Conservation (phyloP, 2,329 filamentous ascomycete species). For the Cladophialophora chaetospira region DNA sequence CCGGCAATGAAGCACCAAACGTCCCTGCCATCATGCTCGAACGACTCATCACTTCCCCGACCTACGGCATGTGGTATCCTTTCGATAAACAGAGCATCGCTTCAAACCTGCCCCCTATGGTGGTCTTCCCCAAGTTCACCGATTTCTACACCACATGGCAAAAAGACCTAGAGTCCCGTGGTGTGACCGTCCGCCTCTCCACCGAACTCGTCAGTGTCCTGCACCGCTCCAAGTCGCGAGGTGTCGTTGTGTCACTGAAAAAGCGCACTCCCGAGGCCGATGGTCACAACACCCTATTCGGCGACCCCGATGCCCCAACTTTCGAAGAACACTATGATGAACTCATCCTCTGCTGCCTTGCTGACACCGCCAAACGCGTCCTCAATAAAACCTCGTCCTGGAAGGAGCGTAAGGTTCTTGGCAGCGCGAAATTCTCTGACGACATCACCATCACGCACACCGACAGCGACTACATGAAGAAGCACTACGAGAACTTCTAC, state of each 20-base stretch:
- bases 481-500: constrained; percentile 36
- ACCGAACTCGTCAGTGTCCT: constrained; percentile 56
- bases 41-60: constrained; percentile 59
- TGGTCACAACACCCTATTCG: constrained; percentile 27
- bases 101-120: constrained; percentile 58
- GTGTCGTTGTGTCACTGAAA: constrained; percentile 49
- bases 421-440: constrained; percentile 67
- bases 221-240: constrained; percentile 51
- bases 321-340: constrained; percentile 58
- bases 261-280: constrained; percentile 29
- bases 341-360: constrained; percentile 59
- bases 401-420: constrained; percentile 67
- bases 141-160: constrained; percentile 61
- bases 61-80: constrained; percentile 64
- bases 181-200: constrained; percentile 58
- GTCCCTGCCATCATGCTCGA: constrained; percentile 70
- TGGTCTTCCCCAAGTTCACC: constrained; percentile 62
- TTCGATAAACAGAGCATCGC: constrained; percentile 50
- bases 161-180: constrained; percentile 52
- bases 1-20: constrained; percentile 72
- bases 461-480: constrained; percentile 60
- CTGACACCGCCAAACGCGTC: constrained; percentile 58
- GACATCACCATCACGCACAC: constrained; percentile 64
- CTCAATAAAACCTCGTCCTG: constrained; percentile 56
- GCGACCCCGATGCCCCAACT: constrained; percentile 35